These are phyloP conservation scores for Blastomyces gilchristii DNA, from an alignment of 2,329 filamentous ascomycete species.

Conservation along the genomic window DNA sequence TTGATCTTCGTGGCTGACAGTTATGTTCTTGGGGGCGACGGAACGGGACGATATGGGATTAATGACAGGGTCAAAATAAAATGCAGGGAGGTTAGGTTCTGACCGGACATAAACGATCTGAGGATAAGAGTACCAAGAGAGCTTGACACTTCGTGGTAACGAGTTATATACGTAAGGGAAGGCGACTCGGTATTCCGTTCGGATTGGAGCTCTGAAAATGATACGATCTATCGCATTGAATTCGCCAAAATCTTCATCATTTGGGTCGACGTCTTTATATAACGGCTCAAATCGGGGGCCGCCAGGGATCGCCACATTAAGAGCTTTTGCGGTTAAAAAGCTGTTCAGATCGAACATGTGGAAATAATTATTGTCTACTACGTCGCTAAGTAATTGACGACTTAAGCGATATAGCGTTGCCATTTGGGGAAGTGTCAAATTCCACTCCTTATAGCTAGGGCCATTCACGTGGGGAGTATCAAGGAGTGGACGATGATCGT, in stretches of 20 bases:
- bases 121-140: slow-evolving; percentile 88
- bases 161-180: slow-evolving; percentile 96
- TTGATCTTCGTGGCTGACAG: slow-evolving; percentile 82
- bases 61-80: slow-evolving; percentile 96
- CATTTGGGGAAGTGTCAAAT: slow-evolving; percentile 88
- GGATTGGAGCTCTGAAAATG: slow-evolving; percentile 90
- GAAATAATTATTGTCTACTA: slow-evolving; percentile 94
- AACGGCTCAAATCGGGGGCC: slow-evolving; percentile 92
- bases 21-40: slow-evolving; percentile 89
- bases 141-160: slow-evolving; percentile 81
- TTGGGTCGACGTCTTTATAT: slow-evolving; percentile 97
- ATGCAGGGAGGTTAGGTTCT: slow-evolving; percentile 80
- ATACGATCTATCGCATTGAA: slow-evolving; percentile 99
- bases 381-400: slow-evolving; percentile 78
- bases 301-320: slow-evolving; percentile 96
- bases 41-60: slow-evolving; percentile 95
- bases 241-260: slow-evolving; percentile 97
- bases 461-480: slow-evolving; percentile 94
- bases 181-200: slow-evolving; percentile 89
- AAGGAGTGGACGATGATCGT: slow-evolving; percentile 80
- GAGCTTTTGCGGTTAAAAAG: slow-evolving; percentile 88
- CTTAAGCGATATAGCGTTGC: slow-evolving; percentile 87
- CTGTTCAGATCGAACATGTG: slow-evolving; percentile 94
- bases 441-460: slow-evolving; percentile 94
- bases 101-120: slow-evolving; percentile 84